These are phyloP conservation scores for Camellia oleifera DNA, from an alignment of 179 eudicot species.

Conservation along the genomic window DNA sequence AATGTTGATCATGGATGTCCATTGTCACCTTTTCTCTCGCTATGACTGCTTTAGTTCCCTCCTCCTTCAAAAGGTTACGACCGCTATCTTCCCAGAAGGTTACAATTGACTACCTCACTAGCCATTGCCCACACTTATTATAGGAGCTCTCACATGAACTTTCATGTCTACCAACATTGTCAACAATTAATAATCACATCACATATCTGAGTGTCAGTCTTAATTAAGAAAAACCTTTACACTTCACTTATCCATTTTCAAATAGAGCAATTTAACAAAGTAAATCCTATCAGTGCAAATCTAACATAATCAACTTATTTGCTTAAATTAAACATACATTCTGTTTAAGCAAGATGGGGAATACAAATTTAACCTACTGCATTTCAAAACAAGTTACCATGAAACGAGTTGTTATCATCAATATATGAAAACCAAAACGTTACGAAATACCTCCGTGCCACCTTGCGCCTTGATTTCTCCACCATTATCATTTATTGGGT, in stretches of 20 bases:
- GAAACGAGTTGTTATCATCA: too few relatives aligned
- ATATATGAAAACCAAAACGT: not conserved
- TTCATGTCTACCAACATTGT: not conserved
- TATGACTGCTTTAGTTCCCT: too few relatives aligned
- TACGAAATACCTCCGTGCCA: conserved; percentile 42
- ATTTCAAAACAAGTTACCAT: not conserved
- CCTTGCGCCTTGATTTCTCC: conserved; percentile 34
- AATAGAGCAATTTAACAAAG: not conserved
- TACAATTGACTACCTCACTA: not conserved
- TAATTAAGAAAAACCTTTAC: not conserved
- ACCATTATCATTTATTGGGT: conserved; percentile 24
- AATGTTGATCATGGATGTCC: too few relatives aligned
- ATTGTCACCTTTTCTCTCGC: too few relatives aligned
- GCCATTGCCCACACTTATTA: too few relatives aligned
- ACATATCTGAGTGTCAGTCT: not conserved
- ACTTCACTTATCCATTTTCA: not conserved
- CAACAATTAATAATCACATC: not conserved
- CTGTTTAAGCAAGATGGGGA: not conserved
- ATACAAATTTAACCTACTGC: not conserved
- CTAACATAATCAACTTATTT: not conserved
- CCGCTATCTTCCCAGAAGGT: too few relatives aligned
- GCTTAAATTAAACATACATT: not conserved
- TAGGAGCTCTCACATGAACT: not conserved
- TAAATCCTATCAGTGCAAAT: not conserved
- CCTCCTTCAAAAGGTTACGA: too few relatives aligned